Conservation (phyloP, 208 protist species). For the Wallacemonas sp. region DNA sequence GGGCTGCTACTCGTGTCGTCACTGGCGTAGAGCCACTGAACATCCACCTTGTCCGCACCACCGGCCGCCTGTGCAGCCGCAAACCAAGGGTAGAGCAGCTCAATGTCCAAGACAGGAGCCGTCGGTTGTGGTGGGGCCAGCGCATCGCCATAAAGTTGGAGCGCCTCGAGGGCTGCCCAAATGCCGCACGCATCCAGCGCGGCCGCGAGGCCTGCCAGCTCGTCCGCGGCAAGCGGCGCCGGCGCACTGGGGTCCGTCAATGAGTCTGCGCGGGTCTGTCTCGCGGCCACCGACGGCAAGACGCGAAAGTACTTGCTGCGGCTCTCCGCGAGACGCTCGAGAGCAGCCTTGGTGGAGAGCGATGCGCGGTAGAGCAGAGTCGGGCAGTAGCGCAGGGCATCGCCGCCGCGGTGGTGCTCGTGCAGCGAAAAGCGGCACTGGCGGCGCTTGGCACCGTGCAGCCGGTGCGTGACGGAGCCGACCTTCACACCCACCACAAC, state of each 20-base stretch:
- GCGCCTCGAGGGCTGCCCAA: constrained; percentile 33
- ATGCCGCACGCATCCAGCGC: constrained; percentile 44
- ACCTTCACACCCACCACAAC: constrained; percentile 59
- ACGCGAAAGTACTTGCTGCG: constrained; percentile 54
- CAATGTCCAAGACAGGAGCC: constrained; percentile 54
- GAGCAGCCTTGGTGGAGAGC: constrained; percentile 31
- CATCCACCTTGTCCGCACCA: constrained; percentile 10
- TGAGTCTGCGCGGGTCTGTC: neutral
- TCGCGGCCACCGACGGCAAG: neutral
- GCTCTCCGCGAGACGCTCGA: constrained; percentile 31
- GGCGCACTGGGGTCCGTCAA: no score
- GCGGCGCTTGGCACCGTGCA: constrained; percentile 47
- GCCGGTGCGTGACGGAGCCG: constrained; percentile 34
- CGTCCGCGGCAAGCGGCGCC: neutral
- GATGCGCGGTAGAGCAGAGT: constrained; percentile 45
- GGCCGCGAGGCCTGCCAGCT: constrained; percentile 7
- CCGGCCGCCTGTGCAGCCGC: constrained; percentile 22
- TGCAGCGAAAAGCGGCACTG: constrained; percentile 66
- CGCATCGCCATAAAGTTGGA: constrained; percentile 57
- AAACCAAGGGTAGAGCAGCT: constrained; percentile 67
- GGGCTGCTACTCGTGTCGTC: neutral
- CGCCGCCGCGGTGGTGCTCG: constrained; percentile 30
- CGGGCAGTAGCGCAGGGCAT: constrained; percentile 54
- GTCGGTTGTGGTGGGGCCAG: no score
- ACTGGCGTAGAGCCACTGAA: constrained; percentile 15